Conservation (phyloP, 257 asterid genomes). For the Capsicum rhomboideum region DNA sequence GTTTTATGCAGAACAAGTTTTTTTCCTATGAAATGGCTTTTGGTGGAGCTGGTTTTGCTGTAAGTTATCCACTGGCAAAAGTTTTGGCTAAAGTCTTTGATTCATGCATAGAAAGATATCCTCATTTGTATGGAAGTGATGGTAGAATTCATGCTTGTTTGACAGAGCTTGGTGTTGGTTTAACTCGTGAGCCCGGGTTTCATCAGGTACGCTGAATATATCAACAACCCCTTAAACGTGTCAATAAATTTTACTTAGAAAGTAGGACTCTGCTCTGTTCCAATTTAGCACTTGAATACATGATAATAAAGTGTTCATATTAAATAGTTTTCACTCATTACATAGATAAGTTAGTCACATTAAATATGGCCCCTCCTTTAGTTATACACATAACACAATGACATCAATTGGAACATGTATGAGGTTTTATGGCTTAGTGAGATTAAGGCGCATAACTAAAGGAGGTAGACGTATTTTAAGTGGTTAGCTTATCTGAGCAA, state of each 20-base stretch:
- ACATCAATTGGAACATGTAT: neutral
- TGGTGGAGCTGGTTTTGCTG: conserved; percentile 90
- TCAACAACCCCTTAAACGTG: neutral
- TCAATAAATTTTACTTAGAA: neutral
- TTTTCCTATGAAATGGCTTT: conserved; percentile 71
- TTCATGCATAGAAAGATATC: conserved; percentile 57
- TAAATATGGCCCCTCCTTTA: too few species aligned
- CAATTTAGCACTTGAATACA: neutral
- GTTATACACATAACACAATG: neutral
- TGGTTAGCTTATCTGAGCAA: neutral
- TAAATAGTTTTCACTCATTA: neutral
- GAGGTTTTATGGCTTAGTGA: neutral
- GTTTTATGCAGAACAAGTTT: conserved; percentile 39
- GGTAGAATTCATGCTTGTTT: conserved; percentile 62
- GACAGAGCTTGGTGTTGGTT: conserved; percentile 62
- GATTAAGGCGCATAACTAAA: neutral
- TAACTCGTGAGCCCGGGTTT: conserved; percentile 78
- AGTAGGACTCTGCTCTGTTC: neutral
- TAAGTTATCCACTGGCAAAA: conserved; percentile 73
- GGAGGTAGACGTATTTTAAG: neutral
- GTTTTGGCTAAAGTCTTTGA: conserved; percentile 56
- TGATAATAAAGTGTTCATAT: neutral
- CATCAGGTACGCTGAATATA: conserved; percentile 58
- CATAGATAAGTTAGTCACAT: neutral
- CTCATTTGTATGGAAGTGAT: conserved; percentile 70